Percentiles rank a stretch among this genome's conserved stretches.
phyloP scores from a whole-genome alignment of 768 basidiomycete genomes.

The Leucosporidium scottii region DNA sequence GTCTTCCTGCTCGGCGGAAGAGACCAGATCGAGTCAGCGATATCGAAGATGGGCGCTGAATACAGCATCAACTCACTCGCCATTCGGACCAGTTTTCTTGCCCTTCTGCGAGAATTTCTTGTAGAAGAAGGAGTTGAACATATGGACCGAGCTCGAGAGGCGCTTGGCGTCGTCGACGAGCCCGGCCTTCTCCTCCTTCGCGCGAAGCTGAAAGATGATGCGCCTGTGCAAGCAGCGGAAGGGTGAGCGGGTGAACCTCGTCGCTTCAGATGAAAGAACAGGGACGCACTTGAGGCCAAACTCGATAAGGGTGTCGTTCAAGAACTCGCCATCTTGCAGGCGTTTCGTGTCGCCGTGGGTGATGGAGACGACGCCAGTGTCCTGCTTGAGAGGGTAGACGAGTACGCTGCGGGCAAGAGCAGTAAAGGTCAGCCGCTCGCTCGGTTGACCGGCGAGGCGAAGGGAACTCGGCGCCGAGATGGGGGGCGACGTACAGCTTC shows the following conservation, averaged over 20 bases:
- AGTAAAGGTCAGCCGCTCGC: not conserved
- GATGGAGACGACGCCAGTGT: constrained; percentile 63
- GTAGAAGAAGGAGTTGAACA: constrained; percentile 98
- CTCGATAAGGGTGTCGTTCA: constrained; percentile 95
- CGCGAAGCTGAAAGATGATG: constrained; percentile 59
- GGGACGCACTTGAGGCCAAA: constrained; percentile 84
- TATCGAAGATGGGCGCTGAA: not conserved
- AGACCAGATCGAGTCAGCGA: not conserved
- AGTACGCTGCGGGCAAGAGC: constrained; percentile 6
- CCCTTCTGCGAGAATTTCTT: constrained; percentile 64
- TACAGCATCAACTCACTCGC: not conserved
- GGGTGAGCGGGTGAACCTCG: too few relatives aligned
- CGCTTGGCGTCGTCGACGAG: constrained; percentile 16
- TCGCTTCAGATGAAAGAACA: too few relatives aligned
- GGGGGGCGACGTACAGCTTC: too few relatives aligned
- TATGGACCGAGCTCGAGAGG: constrained; percentile 53
- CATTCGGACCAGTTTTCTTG: constrained; percentile 42
- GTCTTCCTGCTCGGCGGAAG: not conserved
- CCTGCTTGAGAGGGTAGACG: constrained; percentile 13
- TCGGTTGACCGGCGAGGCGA: too few relatives aligned
- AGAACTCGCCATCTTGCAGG: constrained; percentile 57
- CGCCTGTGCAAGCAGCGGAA: constrained; percentile 57
- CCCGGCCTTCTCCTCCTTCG: constrained; percentile 46
- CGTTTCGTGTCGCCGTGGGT: constrained; percentile 60
- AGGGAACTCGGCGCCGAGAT: too few relatives aligned